Base-by-base conservation (phyloP, 345 rosid genomes). In the Syzygium jambos region DNA sequence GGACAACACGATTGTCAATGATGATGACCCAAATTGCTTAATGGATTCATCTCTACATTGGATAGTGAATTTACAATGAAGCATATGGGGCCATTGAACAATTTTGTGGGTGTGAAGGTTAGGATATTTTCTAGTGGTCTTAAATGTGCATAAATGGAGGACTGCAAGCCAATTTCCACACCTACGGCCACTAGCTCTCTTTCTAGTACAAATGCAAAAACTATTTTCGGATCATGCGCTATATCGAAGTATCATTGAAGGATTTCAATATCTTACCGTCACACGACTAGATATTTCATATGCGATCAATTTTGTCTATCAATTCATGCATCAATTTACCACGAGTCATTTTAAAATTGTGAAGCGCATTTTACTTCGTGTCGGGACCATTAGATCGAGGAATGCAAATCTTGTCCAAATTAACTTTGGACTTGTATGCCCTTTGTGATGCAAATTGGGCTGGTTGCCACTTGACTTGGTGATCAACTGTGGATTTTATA, bases 241-340 rank as follows among this genome's bases (percentile, higher is more conserved):
- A 57, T 57, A 57, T 0, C 63, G 25, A 57, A 57, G n/a, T 25
- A 13, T 57, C 63, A 2, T 57, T 2, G 0, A 25, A 11, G 63
- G 29, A 4, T 29, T 57, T 25, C 0, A 57, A 23, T 57, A 57
- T n/a, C 27, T 4, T 57, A 0, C 3, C 29, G 25, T 57, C 29
- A 4, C 15, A 2, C 6, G 6, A 29, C 29, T 25, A 14, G 27
- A 57, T 57, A 23, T 57, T 56, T 57, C 14, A 57, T n/a, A 56
- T 56, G 25, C 13, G 15, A 14, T 52, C 6, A 14, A 52, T 19
- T 53, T 1, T 53, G 21, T 54, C 7, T 21, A 14, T 57, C 63
- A 57, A 11, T 57, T 57, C 41, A 38, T 57, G 29, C 63, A 57
- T 57, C 22, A 54, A 9, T 22, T 21, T 54, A 17, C 9, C 0